phyloP scores from a whole-genome alignment of 2,329 filamentous ascomycete species.

The Paecilomyces niveus region DNA sequence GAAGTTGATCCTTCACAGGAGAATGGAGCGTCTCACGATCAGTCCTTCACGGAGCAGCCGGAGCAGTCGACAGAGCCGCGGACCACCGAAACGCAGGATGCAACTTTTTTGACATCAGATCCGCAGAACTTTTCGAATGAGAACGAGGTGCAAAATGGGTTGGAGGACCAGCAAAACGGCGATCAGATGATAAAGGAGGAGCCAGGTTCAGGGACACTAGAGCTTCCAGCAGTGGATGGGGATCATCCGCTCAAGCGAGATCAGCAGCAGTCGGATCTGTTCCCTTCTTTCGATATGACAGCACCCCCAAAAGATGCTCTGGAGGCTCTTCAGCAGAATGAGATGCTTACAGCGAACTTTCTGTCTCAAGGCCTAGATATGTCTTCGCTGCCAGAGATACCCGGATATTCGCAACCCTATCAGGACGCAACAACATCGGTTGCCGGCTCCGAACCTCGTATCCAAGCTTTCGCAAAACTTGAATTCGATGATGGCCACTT shows the following conservation, averaged over 20 bases:
- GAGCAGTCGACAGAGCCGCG: neutral
- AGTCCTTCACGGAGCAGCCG: conserved; percentile 4
- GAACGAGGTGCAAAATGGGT: neutral
- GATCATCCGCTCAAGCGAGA: conserved; percentile 27
- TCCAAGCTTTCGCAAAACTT: conserved; percentile 57
- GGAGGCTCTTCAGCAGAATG: conserved; percentile 33
- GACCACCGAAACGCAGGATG: neutral
- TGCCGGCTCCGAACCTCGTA: conserved; percentile 36
- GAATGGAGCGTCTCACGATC: conserved; percentile 4
- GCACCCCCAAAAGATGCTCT: conserved; percentile 25
- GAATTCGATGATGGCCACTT: conserved; percentile 60
- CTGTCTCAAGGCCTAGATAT: conserved; percentile 29
- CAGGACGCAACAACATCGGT: conserved; percentile 29
- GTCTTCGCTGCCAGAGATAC: conserved; percentile 22
- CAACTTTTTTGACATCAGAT: neutral
- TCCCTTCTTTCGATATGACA: conserved; percentile 28
- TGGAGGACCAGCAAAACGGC: neutral
- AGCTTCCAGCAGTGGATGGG: conserved; percentile 22
- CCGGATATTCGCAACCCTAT: conserved; percentile 21
- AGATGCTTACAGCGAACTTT: conserved; percentile 32
- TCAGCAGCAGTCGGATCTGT: conserved; percentile 23
- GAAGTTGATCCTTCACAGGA: conserved; percentile 1
- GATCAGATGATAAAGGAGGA: neutral
- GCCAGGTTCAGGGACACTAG: conserved; percentile 8
- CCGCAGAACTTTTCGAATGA: neutral